Base-by-base conservation (phyloP, 140 eudicot genomes). In the Flaveria floridana region DNA sequence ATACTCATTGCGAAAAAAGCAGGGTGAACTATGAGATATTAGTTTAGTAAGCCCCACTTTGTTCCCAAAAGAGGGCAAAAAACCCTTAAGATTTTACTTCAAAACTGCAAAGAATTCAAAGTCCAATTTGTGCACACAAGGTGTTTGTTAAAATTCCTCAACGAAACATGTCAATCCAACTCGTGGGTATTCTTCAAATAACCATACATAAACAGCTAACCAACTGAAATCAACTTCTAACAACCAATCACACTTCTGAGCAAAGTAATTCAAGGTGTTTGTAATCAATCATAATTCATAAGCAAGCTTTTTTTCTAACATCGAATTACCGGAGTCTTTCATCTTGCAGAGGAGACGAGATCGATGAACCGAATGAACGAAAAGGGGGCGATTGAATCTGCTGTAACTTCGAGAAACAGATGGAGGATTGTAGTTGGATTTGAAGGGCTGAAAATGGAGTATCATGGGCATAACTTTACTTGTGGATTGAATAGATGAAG, bases 301-400 rank as follows among this genome's bases (percentile, higher is more conserved):
- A 34, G 39, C 6, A 34, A 6, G 41, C 7, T 34, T 34, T 34
- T 34, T 34, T 34, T 6, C 41, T 34, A 34, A 34, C 41, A 34
- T 6, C 61, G 16, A 28, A 18, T 64, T 70, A 77, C 88, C 88
- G 6, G 88, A 84, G 68, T 47, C 73, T 55, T 77, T 81, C 48
- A 61, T 67, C 30, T 81, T 80, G 83, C 83, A 84, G 19, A 77
- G 23, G 18, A 65, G 63, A 16, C 46, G 81, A 56, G 70, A 83
- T 70, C 78, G 84, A 79, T 42, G 68, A 51, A 72, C 44, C 75
- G 53, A 44, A 2, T 66, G 72, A 46, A 71, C 0, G 41, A 67
- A 57, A 68, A 80, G 82, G 81, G 79, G 66, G 30, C 16, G 64
- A 41, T 37, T 57, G 79, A 56, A 44, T 37, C 57, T 44, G 7